These are phyloP conservation scores for Singerocomus inundabilis DNA, from an alignment of 1,284 basidiomycete species.

Conservation along the genomic window DNA sequence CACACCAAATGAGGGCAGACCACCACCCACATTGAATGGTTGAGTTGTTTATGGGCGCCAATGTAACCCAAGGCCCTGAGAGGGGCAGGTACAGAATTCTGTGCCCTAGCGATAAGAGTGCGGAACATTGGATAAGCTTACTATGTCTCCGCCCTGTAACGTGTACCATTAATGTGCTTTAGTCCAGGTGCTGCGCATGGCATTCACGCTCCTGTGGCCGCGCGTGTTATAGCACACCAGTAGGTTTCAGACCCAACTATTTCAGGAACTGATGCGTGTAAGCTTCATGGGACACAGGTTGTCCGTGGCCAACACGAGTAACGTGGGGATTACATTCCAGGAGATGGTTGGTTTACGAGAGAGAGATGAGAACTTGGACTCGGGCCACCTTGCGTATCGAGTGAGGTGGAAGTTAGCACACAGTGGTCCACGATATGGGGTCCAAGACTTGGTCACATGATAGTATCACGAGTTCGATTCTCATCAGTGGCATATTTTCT, in stretches of 20 bases:
- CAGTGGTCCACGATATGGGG: no score
- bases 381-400: background rate
- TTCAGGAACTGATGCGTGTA: background rate
- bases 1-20: background rate
- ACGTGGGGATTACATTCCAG: background rate
- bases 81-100: background rate
- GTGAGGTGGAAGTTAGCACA: no score
- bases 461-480: no score
- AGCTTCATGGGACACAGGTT: background rate
- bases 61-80: background rate
- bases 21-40: background rate
- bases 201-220: background rate
- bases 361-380: background rate
- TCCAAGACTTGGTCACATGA: no score
- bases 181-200: background rate
- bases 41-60: background rate
- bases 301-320: background rate
- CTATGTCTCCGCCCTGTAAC: conserved; percentile 4
- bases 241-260: background rate
- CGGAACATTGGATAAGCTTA: background rate
- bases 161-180: background rate
- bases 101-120: background rate
- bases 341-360: background rate
- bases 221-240: conserved; percentile 1
- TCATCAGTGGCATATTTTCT: no score